Conservation (phyloP, 228 moss, liverwort and hornwort genomes). For the Sphagnum fallax region DNA sequence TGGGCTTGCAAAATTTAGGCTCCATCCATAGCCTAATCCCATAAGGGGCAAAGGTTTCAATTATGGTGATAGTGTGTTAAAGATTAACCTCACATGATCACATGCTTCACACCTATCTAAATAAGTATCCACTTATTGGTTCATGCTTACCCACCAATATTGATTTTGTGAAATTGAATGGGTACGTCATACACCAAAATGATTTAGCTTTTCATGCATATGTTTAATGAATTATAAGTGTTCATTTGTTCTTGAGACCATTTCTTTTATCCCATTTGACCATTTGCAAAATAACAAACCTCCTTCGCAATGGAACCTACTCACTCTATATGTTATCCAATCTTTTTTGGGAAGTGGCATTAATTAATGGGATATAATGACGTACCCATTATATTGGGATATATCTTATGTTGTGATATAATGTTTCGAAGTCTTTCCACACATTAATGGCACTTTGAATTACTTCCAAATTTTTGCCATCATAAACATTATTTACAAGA, state of each 20-base stretch:
- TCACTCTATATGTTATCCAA: not conserved
- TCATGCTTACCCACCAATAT: not conserved
- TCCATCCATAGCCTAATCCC: not conserved
- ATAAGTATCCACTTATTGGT: not conserved
- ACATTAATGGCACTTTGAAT: too few species aligned
- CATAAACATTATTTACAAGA: too few species aligned
- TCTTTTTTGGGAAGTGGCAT: too few species aligned
- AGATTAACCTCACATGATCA: not conserved
- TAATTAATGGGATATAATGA: too few species aligned
- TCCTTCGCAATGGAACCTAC: not conserved
- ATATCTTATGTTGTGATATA: too few species aligned
- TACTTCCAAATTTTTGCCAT: too few species aligned
- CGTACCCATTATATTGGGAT: too few species aligned
- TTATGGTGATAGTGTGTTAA: not conserved
- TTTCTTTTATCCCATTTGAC: not conserved
- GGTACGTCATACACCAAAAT: not conserved
- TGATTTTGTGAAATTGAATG: too few species aligned
- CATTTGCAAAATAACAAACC: not conserved
- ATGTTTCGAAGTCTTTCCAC: too few species aligned
- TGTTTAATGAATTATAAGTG: not conserved
- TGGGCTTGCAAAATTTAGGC: not conserved
- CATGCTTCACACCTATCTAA: not conserved
- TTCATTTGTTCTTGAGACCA: too few species aligned
- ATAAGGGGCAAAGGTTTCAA: not conserved
- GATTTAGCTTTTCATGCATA: not conserved